Base-by-base conservation (phyloP, 345 rosid species). In the Ailanthus altissimus region DNA sequence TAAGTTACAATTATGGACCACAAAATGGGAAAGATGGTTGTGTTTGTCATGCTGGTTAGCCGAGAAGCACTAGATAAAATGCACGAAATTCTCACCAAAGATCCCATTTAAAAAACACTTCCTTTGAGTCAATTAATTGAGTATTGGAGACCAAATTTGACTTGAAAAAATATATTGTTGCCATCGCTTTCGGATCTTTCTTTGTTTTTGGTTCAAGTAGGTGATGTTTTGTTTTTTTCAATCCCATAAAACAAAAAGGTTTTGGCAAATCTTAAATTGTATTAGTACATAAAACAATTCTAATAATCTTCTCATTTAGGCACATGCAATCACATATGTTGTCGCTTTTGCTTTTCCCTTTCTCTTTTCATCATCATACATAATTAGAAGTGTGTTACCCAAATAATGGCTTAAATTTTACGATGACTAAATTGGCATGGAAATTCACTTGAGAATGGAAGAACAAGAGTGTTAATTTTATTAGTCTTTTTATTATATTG, bases 31-130 rank as follows among this genome's bases (percentile, higher is more conserved):
- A 57, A 80, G 47, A 70, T 67, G 53, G 61, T 2, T 1, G 74
- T 32, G 38, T 64, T 70, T 63, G 79, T 56, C 67, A 75, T 6
- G 23, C 76, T 62, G 79, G 62, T 79, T 59, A 26, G 77, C 38
- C 6, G 12, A 38, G 45, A 51, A 51, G 28, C 38, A 26, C 36
- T n/a, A 46, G 43, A 47, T 1, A 5, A 47, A 70, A 47, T 11
- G 47, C 9, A 12, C 15, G 43, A 45, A 25, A 16, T 42, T 46
- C 38, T 10, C 20, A 49, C 51, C 36, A 14, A 43, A 75, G 68
- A 10, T 65, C 67, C 63, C 21, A 9, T 57, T 57, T 40, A 38
- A 77, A 77, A 76, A 76, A 76, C 83, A 64, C 23, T 18, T 60
- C 28, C 46, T 21, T 32, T 32, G 20, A 64, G 23, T 8, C 36